Conservation (phyloP, 257 asterid species). For the Galeopsis tetrahit region DNA sequence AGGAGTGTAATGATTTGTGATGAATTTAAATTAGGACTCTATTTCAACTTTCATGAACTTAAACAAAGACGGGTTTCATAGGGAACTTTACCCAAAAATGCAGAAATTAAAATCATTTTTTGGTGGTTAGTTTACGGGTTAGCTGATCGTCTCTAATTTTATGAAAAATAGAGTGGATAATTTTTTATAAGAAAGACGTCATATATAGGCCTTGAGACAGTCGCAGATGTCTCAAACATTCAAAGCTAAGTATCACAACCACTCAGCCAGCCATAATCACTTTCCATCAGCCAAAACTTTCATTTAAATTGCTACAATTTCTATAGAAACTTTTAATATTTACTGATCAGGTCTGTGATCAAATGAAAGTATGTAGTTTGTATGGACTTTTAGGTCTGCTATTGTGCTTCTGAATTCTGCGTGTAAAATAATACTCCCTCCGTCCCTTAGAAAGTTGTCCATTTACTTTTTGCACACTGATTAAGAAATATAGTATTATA, state of each 20-base stretch:
- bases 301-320: background rate
- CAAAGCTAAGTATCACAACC: constrained; percentile 1
- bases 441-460: too few relatives aligned
- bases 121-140: constrained; percentile 15
- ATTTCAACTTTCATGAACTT: too few relatives aligned
- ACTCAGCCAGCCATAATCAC: background rate
- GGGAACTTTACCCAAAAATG: background rate
- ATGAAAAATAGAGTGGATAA: background rate
- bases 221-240: background rate
- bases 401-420: too few relatives aligned
- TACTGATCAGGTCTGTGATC: too few relatives aligned
- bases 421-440: too few relatives aligned
- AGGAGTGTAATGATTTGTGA: background rate
- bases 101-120: constrained; percentile 14
- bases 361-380: too few relatives aligned
- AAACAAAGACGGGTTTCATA: background rate
- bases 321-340: too few relatives aligned
- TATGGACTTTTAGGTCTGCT: too few relatives aligned
- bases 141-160: constrained; percentile 9
- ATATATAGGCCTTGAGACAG: background rate
- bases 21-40: background rate
- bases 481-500: too few relatives aligned
- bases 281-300: background rate
- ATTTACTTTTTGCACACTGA: too few relatives aligned
- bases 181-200: constrained; percentile 23